Conservation (phyloP, 306 rosid species). For the Corylus heterophylla region DNA sequence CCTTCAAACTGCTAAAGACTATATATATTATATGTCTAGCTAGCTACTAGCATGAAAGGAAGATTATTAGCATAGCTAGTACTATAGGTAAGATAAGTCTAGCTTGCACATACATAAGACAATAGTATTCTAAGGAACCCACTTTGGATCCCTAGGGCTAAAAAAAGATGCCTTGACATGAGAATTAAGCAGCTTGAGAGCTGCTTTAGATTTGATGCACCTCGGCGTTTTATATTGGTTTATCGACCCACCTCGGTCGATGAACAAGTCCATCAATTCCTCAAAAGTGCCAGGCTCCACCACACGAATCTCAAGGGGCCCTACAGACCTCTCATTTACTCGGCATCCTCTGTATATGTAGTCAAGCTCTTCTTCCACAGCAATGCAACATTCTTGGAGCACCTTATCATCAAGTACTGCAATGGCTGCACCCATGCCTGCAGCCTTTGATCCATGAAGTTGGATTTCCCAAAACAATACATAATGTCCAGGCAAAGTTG, state of each 20-base stretch:
- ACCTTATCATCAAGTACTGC: conserved; percentile 34
- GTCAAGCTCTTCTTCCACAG: conserved; percentile 78
- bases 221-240: conserved; percentile 95
- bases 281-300: conserved; percentile 84
- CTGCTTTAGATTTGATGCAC: conserved; percentile 68
- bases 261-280: conserved; percentile 73
- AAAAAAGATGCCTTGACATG: conserved; percentile 58
- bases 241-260: conserved; percentile 74
- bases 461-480: conserved; percentile 83
- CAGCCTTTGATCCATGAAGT: conserved; percentile 26
- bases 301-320: conserved; percentile 82
- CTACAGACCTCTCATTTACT: conserved; percentile 59
- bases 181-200: conserved; percentile 64
- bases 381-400: conserved; percentile 76
- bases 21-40: too few relatives aligned
- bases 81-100: too few relatives aligned
- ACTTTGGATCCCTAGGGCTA: conserved; percentile 76
- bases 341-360: conserved; percentile 73
- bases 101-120: too few relatives aligned
- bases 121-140: conserved; percentile 40
- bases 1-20: too few relatives aligned
- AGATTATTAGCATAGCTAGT: too few relatives aligned
- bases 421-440: neutral
- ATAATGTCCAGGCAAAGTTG: conserved; percentile 74
- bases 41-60: too few relatives aligned